A percentile compares a stretch with the other conserved stretches of the same genome.
phyloP scores from a whole-genome alignment of 177 flowering plant species.

The Vitis hybrid region DNA sequence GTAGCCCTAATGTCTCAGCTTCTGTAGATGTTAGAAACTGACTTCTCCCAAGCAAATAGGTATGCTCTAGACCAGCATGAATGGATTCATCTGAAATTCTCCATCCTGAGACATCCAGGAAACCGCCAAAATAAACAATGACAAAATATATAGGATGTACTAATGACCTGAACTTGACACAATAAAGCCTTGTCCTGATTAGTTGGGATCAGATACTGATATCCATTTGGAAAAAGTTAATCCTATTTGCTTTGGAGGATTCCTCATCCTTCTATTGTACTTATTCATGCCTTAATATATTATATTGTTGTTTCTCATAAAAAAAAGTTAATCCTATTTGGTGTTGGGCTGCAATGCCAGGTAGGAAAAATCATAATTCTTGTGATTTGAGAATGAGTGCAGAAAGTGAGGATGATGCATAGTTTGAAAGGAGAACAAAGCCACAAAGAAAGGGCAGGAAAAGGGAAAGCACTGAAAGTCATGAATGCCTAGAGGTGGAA shows the following conservation, averaged over 20 bases:
- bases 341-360: neutral
- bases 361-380: neutral
- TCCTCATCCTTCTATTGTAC: too few species aligned
- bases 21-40: conserved; percentile 66
- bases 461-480: neutral
- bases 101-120: conserved; percentile 54
- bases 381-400: neutral
- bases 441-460: neutral
- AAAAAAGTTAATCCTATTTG: neutral
- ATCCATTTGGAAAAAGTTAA: neutral
- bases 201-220: too few species aligned
- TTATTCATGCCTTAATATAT: too few species aligned
- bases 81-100: conserved; percentile 63
- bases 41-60: conserved; percentile 76
- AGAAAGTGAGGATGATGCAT: neutral
- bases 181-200: neutral
- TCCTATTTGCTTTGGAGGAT: too few species aligned
- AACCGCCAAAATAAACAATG: conserved; percentile 5
- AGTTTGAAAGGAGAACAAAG: neutral
- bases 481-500: too few species aligned
- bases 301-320: too few species aligned
- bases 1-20: conserved; percentile 56
- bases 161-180: neutral
- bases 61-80: conserved; percentile 66
- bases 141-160: neutral